Percentiles rank a stretch among this genome's conserved stretches.
Conservation (phyloP, 2,329 filamentous ascomycete species). For the Karstenula rhodostoma region DNA sequence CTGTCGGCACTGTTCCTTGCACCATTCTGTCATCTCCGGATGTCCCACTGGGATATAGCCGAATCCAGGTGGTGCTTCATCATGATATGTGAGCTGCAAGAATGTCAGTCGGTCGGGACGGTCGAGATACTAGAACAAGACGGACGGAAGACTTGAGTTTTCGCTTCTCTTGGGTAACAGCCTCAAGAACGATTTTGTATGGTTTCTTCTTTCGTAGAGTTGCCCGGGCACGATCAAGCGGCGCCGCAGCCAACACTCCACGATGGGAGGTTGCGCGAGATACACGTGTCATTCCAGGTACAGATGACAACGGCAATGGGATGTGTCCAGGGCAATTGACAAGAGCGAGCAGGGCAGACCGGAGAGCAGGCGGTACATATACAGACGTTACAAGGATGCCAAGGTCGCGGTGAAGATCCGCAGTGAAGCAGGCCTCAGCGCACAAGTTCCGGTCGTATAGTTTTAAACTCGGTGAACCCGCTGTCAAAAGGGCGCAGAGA, state of each 20-base stretch:
- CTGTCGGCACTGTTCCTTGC: slow-evolving; percentile 66
- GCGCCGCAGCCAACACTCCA: slow-evolving; percentile 26
- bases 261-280: slow-evolving; percentile 32
- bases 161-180: slow-evolving; percentile 66
- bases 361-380: not conserved
- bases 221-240: slow-evolving; percentile 34
- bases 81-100: slow-evolving; percentile 62
- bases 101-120: slow-evolving; percentile 41
- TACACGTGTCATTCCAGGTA: slow-evolving; percentile 37
- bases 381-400: not conserved
- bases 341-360: not conserved
- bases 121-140: slow-evolving; percentile 25
- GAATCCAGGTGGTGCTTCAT: slow-evolving; percentile 66
- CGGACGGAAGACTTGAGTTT: slow-evolving; percentile 62
- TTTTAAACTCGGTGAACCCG: not conserved
- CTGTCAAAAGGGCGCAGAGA: not conserved
- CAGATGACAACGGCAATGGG: slow-evolving; percentile 5
- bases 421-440: not conserved
- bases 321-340: not conserved
- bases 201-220: slow-evolving; percentile 50
- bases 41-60: slow-evolving; percentile 68
- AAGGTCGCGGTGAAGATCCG: not conserved
- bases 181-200: slow-evolving; percentile 67
- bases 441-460: not conserved
- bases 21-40: slow-evolving; percentile 64